phyloP scores from a whole-genome alignment of 306 rosid genomes.

The Acacia confusa region DNA sequence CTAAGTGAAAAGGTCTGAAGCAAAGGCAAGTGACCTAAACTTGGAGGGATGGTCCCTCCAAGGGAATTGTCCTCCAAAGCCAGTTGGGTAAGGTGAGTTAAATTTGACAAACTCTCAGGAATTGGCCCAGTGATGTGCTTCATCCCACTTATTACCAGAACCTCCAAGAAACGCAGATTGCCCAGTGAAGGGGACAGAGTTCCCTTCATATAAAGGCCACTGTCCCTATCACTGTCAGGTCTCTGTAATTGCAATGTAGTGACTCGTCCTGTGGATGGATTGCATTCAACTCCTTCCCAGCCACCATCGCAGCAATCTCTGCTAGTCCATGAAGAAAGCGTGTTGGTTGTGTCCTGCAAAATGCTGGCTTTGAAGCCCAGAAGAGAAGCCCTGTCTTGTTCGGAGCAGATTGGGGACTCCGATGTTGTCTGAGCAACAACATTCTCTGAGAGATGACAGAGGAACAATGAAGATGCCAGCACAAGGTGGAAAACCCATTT shows the following conservation, averaged over 20 bases:
- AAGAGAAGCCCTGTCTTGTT: slow-evolving; percentile 80
- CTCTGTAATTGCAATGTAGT: slow-evolving; percentile 75
- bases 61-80: slow-evolving; percentile 76
- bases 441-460: slow-evolving; percentile 31
- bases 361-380: slow-evolving; percentile 76
- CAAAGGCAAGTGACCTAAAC: slow-evolving; percentile 63
- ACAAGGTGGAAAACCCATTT: slow-evolving; percentile 50
- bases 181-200: slow-evolving; percentile 79
- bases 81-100: slow-evolving; percentile 69
- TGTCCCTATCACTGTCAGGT: slow-evolving; percentile 43
- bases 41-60: slow-evolving; percentile 72
- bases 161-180: slow-evolving; percentile 76
- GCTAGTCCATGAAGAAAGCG: slow-evolving; percentile 72
- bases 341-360: slow-evolving; percentile 68
- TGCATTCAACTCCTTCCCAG: slow-evolving; percentile 93
- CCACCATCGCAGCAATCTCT: slow-evolving; percentile 87
- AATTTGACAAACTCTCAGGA: slow-evolving; percentile 71
- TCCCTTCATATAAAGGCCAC: slow-evolving; percentile 69
- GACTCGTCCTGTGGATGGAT: slow-evolving; percentile 72
- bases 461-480: slow-evolving; percentile 35
- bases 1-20: slow-evolving; percentile 70
- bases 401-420: slow-evolving; percentile 59
- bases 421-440: slow-evolving; percentile 27
- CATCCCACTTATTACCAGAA: slow-evolving; percentile 74
- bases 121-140: slow-evolving; percentile 75